phyloP scores from a whole-genome alignment of 106 monocot genomes.

The Iris macrosiphon region DNA sequence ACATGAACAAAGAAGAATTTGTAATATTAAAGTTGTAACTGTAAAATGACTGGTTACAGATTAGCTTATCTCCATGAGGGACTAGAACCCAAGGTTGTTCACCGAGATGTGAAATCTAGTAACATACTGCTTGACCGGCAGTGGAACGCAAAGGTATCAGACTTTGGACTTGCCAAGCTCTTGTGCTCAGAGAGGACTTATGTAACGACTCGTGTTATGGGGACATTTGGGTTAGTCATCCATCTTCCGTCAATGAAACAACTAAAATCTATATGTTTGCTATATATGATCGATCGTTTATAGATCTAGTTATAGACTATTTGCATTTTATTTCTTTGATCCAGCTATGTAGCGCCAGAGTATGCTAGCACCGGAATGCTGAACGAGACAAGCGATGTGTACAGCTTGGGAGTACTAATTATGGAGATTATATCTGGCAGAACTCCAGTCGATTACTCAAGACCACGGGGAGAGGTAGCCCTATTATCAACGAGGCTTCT shows the following conservation, averaged over 20 bases:
- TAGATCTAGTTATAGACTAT: too few species aligned
- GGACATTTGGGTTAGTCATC: conserved; percentile 41
- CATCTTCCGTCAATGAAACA: neutral
- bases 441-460: conserved; percentile 53
- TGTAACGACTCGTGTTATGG: conserved; percentile 53
- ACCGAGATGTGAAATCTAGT: conserved; percentile 51
- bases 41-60: conserved; percentile 15
- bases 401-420: conserved; percentile 55
- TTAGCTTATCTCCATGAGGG: conserved; percentile 51
- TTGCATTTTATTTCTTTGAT: conserved; percentile 2
- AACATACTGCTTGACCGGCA: conserved; percentile 46
- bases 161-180: conserved; percentile 52
- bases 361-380: conserved; percentile 57
- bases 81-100: conserved; percentile 51
- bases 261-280: too few species aligned
- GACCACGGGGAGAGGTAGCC: conserved; percentile 34
- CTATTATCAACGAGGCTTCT: neutral
- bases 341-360: conserved; percentile 50
- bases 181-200: conserved; percentile 33
- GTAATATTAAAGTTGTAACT: too few species aligned
- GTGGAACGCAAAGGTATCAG: conserved; percentile 47
- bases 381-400: conserved; percentile 55
- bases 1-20: too few species aligned
- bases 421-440: conserved; percentile 57
- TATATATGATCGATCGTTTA: too few species aligned